Conservation (phyloP, 257 asterid species). For the Lavandula angustifolia region DNA sequence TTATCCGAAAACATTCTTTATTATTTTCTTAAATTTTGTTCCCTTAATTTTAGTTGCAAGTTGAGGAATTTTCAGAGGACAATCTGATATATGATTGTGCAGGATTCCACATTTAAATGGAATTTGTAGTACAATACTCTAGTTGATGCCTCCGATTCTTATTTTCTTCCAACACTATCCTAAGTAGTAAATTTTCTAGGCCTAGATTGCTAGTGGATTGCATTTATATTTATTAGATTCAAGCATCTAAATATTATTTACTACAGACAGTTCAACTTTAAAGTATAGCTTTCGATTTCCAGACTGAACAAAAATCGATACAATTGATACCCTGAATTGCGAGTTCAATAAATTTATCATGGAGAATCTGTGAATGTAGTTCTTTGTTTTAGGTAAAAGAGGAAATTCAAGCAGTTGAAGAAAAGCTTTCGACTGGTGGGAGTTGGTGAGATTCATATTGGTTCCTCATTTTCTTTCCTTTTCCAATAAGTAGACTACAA, state of each 20-base stretch:
- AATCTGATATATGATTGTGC: not conserved
- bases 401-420: constrained; percentile 31
- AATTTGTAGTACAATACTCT: not conserved
- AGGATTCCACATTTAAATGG: not conserved
- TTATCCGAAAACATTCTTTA: not conserved
- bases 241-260: too few species aligned
- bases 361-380: too few species aligned
- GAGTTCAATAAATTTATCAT: not conserved
- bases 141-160: too few species aligned
- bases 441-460: constrained; percentile 36
- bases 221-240: not conserved
- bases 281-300: too few species aligned
- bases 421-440: constrained; percentile 20
- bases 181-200: too few species aligned
- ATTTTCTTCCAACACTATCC: too few species aligned
- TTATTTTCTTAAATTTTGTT: too few species aligned
- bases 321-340: not conserved
- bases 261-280: too few species aligned
- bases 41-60: too few species aligned
- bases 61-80: not conserved
- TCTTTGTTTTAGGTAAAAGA: constrained; percentile 48
- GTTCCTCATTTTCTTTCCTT: not conserved
- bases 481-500: not conserved
- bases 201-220: not conserved
- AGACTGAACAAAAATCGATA: too few species aligned